phyloP scores from a whole-genome alignment of 2,329 filamentous ascomycete species.

The Epichloe scottii region DNA sequence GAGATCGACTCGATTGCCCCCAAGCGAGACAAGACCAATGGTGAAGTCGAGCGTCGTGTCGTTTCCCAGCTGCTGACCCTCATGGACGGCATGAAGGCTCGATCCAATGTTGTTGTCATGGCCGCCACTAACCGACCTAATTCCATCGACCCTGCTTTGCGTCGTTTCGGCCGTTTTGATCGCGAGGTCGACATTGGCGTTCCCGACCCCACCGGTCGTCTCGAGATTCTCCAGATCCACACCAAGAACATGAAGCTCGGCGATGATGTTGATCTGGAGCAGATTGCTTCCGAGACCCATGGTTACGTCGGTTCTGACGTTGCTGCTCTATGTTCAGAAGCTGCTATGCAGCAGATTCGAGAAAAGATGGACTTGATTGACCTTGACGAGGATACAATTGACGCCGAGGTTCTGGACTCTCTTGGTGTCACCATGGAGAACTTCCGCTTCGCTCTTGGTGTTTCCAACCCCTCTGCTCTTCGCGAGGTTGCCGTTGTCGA shows the following conservation, averaged over 20 bases:
- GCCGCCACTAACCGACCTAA: slow-evolving; percentile 97
- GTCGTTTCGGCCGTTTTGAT: slow-evolving; percentile 97
- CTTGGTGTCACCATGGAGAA: slow-evolving; percentile 99
- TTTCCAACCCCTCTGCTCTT: slow-evolving; percentile 96
- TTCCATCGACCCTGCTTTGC: slow-evolving; percentile 94
- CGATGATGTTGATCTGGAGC: slow-evolving; percentile 92
- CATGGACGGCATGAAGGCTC: slow-evolving; percentile 99
- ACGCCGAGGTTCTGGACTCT: slow-evolving; percentile 95
- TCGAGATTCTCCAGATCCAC: slow-evolving; percentile 98
- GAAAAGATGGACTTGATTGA: slow-evolving; percentile 99
- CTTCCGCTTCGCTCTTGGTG: slow-evolving; percentile 96
- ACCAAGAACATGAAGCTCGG: slow-evolving; percentile 99
- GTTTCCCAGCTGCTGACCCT: slow-evolving; percentile 94
- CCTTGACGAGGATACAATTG: slow-evolving; percentile 96
- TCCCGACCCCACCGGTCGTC: slow-evolving; percentile 91
- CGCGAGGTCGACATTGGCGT: slow-evolving; percentile 98
- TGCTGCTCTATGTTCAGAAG: slow-evolving; percentile 95
- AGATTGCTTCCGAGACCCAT: slow-evolving; percentile 94
- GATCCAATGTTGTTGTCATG: slow-evolving; percentile 98
- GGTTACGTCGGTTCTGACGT: slow-evolving; percentile 98
- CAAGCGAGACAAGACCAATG: slow-evolving; percentile 99
- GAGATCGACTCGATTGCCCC: slow-evolving; percentile 98
- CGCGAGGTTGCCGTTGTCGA: slow-evolving; percentile 98
- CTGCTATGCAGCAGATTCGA: slow-evolving; percentile 99
- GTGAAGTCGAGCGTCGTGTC: slow-evolving; percentile 95